Evolutionary conservation across 768 basidiomycete species (phyloP).

Genomic region (Tylopilus intermedius): DNA sequence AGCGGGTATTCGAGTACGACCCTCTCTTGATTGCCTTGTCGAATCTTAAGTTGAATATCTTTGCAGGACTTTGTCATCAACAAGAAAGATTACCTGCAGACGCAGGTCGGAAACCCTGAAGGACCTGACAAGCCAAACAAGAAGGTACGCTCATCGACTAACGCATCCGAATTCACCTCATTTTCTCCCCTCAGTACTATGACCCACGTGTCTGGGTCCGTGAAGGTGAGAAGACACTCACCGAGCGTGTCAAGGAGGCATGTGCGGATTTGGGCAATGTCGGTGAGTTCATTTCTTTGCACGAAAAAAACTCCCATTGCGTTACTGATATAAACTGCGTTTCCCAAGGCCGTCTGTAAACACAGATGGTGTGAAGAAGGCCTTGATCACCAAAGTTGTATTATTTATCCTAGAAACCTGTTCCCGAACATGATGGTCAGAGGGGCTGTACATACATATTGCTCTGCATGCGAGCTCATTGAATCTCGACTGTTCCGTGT

Average conservation of each 20-base stretch:
- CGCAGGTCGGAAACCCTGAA: slow-evolving; percentile 96
- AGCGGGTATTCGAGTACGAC: slow-evolving; percentile 65
- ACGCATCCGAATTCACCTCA: not conserved
- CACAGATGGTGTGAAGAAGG: not conserved
- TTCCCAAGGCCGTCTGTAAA: slow-evolving; percentile 23
- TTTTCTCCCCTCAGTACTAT: slow-evolving; percentile 54
- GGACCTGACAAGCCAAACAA: slow-evolving; percentile 98
- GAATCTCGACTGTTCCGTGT: not conserved
- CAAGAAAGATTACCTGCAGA: slow-evolving; percentile 83
- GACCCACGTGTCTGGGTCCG: slow-evolving; percentile 98
- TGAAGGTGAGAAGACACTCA: slow-evolving; percentile 93
- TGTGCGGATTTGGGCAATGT: slow-evolving; percentile 81
- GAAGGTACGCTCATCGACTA: slow-evolving; percentile 53
- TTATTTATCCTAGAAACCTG: slow-evolving; percentile 17
- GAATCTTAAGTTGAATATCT: not conserved
- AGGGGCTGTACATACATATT: not conserved
- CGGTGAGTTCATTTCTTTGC: slow-evolving; percentile 32
- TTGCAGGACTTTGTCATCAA: slow-evolving; percentile 74
- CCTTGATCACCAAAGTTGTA: not conserved
- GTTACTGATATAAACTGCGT: not conserved
- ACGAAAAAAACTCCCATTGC: not conserved
- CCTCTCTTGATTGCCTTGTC: not conserved
- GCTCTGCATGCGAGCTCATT: slow-evolving; percentile 1
- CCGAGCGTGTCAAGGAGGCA: slow-evolving; percentile 86
- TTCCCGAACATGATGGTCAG: not conserved